Base-by-base conservation (phyloP, 352 stramenopile genomes). In the Pythium aristosporum region DNA sequence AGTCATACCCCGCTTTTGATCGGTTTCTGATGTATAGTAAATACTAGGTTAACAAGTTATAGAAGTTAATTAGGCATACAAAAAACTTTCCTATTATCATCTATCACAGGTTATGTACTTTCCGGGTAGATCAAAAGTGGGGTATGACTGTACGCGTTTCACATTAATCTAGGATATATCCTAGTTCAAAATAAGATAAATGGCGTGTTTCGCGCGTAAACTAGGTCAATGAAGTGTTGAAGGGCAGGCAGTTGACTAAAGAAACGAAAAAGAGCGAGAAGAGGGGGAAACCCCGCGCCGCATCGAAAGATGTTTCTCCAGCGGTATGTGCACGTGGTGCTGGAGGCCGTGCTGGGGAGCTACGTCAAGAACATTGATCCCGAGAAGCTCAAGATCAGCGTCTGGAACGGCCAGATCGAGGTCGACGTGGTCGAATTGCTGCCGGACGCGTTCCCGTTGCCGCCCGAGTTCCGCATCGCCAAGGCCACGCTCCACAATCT, bases 311-410 rank as follows among this genome's bases (percentile, higher is more conserved):
- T 92, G 65, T 79, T 94, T 69, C 61, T 73, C 48, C 81, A 94
- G 76, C 81, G 85, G 62, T 94, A 94, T 67, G 80, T 89, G 68
- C 83, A 91, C 70, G 76, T 90, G 50, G 79, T 92, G 65, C 75
- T 94, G 69, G 84, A 94, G 57, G 84, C 83, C 13, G 78, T 94
- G 57, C 79, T 94, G 50, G 85, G 85, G 41, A 86, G 72, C 62
- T 94, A 94, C 63, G 82, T 94, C 16, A 92, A 92, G 74, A 89
- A 94, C 74, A 90, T 92, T 62, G 85, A 94, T 66, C 82, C 85
- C n/a, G 80, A 88, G 55, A 76, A 83, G 51, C 72, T 94, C 42
- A 82, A 89, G 72, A 91, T 94, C 74, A 90, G 80, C 68, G 79
- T 94, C 12, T 94, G 85, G 85, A 92, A 88, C 58, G 85, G 85